phyloP scores from a whole-genome alignment of 2,329 filamentous ascomycete species.

The Pseudogymnoascus sp. region DNA sequence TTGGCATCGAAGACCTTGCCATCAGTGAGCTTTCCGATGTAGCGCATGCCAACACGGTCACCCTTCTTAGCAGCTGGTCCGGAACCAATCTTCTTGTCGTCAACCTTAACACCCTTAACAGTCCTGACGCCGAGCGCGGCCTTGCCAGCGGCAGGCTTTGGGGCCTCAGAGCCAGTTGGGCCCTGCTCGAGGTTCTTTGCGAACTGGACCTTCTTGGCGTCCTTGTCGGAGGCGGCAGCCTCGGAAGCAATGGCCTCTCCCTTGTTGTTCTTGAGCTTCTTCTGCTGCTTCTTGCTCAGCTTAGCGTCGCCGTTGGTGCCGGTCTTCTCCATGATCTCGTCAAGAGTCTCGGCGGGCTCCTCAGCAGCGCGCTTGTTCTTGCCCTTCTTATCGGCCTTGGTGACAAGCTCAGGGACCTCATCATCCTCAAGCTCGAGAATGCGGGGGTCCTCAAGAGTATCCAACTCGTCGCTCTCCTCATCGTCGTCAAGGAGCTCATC shows the following conservation, averaged over 20 bases:
- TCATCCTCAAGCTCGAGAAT: constrained; percentile 80
- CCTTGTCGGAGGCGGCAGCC: constrained; percentile 46
- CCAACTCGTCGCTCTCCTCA: constrained; percentile 68
- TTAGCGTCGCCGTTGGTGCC: constrained; percentile 51
- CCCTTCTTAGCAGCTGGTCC: constrained; percentile 84
- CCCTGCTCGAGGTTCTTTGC: constrained; percentile 98
- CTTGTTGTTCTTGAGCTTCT: constrained; percentile 99
- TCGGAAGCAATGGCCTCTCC: constrained; percentile 68
- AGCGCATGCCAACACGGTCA: constrained; percentile 85
- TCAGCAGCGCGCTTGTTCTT: constrained; percentile 94
- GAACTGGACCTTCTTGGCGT: constrained; percentile 95
- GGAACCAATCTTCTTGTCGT: constrained; percentile 87
- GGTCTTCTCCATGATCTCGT: constrained; percentile 76
- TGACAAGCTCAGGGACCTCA: constrained; percentile 56
- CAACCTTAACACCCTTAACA: constrained; percentile 82
- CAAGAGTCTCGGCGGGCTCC: constrained; percentile 59
- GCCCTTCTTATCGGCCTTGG: constrained; percentile 46
- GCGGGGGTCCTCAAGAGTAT: constrained; percentile 69
- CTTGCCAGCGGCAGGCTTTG: constrained; percentile 47
- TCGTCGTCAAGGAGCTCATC: constrained; percentile 59
- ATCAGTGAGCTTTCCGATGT: constrained; percentile 93
- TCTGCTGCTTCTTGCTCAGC: constrained; percentile 91
- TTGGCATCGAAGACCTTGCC: constrained; percentile 97
- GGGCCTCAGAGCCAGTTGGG: constrained; percentile 62
- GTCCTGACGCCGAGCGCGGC: constrained; percentile 63